A percentile compares a stretch with the other conserved stretches of the same genome.
phyloP scores from a whole-genome alignment of 2,329 filamentous ascomycete genomes.

The Graphilbum fragrans region DNA sequence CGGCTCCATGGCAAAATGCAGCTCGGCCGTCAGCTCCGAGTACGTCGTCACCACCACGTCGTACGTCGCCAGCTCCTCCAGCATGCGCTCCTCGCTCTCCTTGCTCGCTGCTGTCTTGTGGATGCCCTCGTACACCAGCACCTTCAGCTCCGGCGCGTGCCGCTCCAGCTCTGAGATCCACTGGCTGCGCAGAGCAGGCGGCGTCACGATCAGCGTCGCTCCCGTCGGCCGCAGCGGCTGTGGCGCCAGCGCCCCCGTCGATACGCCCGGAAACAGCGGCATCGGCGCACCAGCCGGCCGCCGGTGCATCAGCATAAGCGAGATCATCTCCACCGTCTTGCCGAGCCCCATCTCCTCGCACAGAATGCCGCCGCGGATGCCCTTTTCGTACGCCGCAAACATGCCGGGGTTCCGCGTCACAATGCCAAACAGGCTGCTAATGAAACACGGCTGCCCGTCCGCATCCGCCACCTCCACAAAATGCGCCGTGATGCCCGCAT shows the following conservation, averaged over 20 bases:
- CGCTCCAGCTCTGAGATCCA: conserved; percentile 48
- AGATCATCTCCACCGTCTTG: conserved; percentile 66
- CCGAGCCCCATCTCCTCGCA: conserved; percentile 77
- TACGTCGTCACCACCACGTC: conserved; percentile 56
- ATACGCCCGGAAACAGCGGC: conserved; percentile 38
- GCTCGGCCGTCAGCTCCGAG: conserved; percentile 61
- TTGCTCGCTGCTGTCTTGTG: conserved; percentile 21
- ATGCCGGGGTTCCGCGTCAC: conserved; percentile 35
- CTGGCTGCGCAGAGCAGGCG: conserved; percentile 42
- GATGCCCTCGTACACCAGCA: conserved; percentile 44
- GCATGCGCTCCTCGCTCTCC: conserved; percentile 21
- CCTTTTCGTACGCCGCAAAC: conserved; percentile 29
- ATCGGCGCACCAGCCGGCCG: conserved; percentile 26
- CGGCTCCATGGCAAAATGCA: conserved; percentile 61
- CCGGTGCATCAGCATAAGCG: conserved; percentile 53
- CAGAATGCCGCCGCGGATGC: conserved; percentile 49
- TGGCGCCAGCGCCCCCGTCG: conserved; percentile 36
- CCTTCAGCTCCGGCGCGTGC: conserved; percentile 44
- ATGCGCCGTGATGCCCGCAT: conserved; percentile 23
- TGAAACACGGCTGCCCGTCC: conserved; percentile 22
- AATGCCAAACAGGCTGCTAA: conserved; percentile 50
- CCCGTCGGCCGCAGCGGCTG: conserved; percentile 40
- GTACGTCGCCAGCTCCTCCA: conserved; percentile 32
- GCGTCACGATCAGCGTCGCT: conserved; percentile 51
- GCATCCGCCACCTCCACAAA: conserved; percentile 33